A percentile compares a stretch with the other conserved stretches of the same genome.
phyloP scores from a whole-genome alignment of 805 yeast genomes.

The Debaryomyces castellii region DNA sequence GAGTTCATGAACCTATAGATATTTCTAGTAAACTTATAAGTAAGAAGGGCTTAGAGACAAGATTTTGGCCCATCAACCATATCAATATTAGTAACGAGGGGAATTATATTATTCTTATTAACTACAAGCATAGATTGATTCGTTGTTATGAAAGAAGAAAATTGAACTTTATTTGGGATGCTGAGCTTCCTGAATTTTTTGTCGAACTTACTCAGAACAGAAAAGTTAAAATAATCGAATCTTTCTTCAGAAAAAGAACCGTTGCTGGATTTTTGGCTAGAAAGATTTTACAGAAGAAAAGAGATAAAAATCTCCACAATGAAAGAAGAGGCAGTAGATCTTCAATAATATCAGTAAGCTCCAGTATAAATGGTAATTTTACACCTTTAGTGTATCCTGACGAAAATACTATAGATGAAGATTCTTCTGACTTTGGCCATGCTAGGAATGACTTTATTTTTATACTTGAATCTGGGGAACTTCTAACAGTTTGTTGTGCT shows the following conservation, averaged over 20 bases:
- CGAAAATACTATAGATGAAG: not conserved
- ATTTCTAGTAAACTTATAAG: conserved; percentile 39
- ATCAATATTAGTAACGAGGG: conserved; percentile 60
- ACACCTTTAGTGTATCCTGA: conserved; percentile 25
- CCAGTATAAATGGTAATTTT: conserved; percentile 32
- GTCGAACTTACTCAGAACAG: conserved; percentile 14
- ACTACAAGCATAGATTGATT: conserved; percentile 47
- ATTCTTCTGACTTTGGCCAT: conserved; percentile 15
- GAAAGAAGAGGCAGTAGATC: conserved; percentile 27
- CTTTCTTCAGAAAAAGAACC: conserved; percentile 61
- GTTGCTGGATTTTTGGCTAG: conserved; percentile 44
- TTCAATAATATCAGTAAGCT: conserved; percentile 19
- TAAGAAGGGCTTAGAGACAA: conserved; percentile 46
- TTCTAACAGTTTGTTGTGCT: conserved; percentile 49
- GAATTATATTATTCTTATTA: conserved; percentile 54
- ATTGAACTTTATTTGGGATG: conserved; percentile 59
- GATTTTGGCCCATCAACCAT: conserved; percentile 63
- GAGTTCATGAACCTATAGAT: conserved; percentile 18
- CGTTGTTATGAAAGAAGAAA: conserved; percentile 61
- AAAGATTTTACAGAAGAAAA: conserved; percentile 25
- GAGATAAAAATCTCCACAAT: conserved; percentile 6
- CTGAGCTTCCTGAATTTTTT: conserved; percentile 37
- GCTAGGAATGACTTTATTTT: conserved; percentile 50
- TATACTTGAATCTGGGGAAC: conserved; percentile 50
- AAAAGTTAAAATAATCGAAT: conserved; percentile 45